Evolutionary conservation across 139 green algal species (phyloP).

Genomic region (Chlorella sp.): DNA sequence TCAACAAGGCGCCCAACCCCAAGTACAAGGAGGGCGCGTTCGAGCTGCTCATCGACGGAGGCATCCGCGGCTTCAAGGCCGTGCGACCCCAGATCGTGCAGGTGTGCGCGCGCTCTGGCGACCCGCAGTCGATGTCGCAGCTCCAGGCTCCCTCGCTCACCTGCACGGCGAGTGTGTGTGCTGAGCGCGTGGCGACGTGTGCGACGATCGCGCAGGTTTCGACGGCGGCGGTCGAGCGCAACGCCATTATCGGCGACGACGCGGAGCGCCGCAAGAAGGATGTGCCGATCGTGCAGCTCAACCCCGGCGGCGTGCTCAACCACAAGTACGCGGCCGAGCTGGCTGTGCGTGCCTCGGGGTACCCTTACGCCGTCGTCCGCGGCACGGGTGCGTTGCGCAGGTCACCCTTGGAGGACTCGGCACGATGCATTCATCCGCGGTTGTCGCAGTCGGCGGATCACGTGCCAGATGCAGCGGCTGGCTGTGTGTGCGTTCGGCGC

Average conservation of each 20-base stretch:
- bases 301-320: slow-evolving; percentile 72
- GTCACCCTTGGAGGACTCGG: no score
- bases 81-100: slow-evolving; percentile 50
- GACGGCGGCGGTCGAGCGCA: slow-evolving; percentile 61
- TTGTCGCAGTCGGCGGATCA: no score
- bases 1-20: slow-evolving; percentile 70
- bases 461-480: no score
- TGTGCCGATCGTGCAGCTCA: slow-evolving; percentile 88
- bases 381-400: slow-evolving; percentile 47
- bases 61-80: slow-evolving; percentile 55
- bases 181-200: no score
- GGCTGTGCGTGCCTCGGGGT: slow-evolving; percentile 47
- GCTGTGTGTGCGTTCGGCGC: no score
- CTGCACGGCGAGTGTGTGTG: no score
- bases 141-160: no score
- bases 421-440: no score
- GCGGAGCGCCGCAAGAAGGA: slow-evolving; percentile 48
- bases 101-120: no score
- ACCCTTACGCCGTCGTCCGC: slow-evolving; percentile 73
- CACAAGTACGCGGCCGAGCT: slow-evolving; percentile 75
- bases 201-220: background rate
- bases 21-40: slow-evolving; percentile 54
- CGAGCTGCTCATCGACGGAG: slow-evolving; percentile 54
- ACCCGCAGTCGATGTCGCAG: background rate
- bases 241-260: slow-evolving; percentile 74